Evolutionary conservation across 208 protist genomes (phyloP).

Genomic region (Leptomonas pyrrhocoris): DNA sequence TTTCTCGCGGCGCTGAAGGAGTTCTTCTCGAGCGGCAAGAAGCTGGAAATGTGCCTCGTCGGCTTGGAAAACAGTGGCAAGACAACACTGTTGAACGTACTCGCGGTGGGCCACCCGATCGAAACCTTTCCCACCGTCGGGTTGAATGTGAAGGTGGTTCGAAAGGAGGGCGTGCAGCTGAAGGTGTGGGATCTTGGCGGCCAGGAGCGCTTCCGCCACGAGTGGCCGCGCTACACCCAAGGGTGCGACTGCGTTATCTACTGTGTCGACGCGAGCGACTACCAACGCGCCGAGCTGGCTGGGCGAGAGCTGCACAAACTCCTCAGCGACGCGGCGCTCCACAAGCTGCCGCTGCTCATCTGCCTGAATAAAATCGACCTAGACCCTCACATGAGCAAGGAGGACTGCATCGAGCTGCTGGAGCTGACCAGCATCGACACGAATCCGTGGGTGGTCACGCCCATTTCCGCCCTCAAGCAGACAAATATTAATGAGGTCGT

Average conservation of each 20-base stretch:
- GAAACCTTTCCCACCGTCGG: constrained; percentile 80
- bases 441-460: constrained; percentile 71
- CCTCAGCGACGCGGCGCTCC: constrained; percentile 51
- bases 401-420: constrained; percentile 73
- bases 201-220: constrained; percentile 72
- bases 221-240: constrained; percentile 79
- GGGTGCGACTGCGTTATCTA: constrained; percentile 81
- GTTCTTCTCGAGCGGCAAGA: constrained; percentile 65
- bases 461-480: constrained; percentile 64
- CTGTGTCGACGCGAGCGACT: constrained; percentile 73
- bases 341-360: constrained; percentile 67
- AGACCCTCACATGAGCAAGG: constrained; percentile 79
- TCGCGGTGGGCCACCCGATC: constrained; percentile 66
- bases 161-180: constrained; percentile 74
- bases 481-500: constrained; percentile 81
- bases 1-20: constrained; percentile 52
- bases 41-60: constrained; percentile 78
- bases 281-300: constrained; percentile 55
- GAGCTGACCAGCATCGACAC: constrained; percentile 53
- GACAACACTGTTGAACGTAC: constrained; percentile 83
- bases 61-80: constrained; percentile 82
- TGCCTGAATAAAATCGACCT: constrained; percentile 90
- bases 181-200: constrained; percentile 87
- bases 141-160: constrained; percentile 82
- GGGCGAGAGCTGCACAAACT: constrained; percentile 71